Evolutionary conservation across 805 yeast species (phyloP), one percentile per base, ranked within the genome.

Genomic region (Spathaspora passalidarum): DNA sequence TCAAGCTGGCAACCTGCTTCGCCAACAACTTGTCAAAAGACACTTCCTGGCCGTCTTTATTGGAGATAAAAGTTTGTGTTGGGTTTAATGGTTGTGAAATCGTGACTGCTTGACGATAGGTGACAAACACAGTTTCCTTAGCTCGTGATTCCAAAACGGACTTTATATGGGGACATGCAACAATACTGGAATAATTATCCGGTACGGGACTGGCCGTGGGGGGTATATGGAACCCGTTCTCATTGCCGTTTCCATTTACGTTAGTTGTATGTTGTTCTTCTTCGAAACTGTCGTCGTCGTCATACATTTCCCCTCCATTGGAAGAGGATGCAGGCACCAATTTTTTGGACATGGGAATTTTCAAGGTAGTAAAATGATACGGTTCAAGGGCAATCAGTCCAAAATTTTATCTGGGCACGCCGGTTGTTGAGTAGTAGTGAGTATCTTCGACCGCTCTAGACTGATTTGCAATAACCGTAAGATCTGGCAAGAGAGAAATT

Each of bases 61-160:
- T 63, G 37, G 57, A 56, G 5, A 56, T 59, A 52, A 61, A 68
- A 22, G 52, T 51, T 37, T 60, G 55, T 42, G 25, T 35, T 10
- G 49, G 48, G 43, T 63, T 56, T 32, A 65, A 55, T 13, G 65
- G 56, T 51, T 64, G 72, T 19, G 77, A 67, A 8, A 80, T 68
- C 35, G 70, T 74, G 47, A 79, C 71, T 2, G 80, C 83, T 47
- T 79, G 78, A 39, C 66, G 63, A 54, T 79, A 80, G 1, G 82
- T 78, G 44, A 64, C 62, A 49, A 77, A 56, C 7, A 79, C 79
- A 13, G 73, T 72, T 2, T 75, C 79, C 42, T 63, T 65, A 8
- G 83, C 81, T 40, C 68, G 69, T 21, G 82, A 71, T 10, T 65
- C 67, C 38, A 80, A 60, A 5, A 79, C 80, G 46, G 74, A 67